These are phyloP conservation scores for Nasturtium officinale DNA, from an alignment of 345 rosid species.

Conservation along the genomic window DNA sequence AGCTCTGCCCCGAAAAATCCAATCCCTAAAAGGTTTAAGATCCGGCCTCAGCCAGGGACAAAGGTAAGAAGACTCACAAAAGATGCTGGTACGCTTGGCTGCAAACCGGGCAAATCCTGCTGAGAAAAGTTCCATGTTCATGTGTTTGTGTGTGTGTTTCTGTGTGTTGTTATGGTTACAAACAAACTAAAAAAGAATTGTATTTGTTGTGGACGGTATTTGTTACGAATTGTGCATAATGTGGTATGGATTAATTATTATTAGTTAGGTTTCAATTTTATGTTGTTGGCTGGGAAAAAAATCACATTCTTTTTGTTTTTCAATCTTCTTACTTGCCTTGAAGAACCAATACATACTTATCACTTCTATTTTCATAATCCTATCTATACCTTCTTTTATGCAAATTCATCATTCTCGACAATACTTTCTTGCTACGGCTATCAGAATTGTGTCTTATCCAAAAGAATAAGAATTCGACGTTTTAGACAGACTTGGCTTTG, in stretches of 20 bases:
- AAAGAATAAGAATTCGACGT: neutral
- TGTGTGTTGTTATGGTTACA: conserved; percentile 26
- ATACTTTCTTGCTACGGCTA: neutral
- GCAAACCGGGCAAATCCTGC: conserved; percentile 45
- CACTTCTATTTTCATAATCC: conserved; percentile 22
- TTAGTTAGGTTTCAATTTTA: conserved; percentile 24
- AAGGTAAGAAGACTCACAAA: conserved; percentile 49
- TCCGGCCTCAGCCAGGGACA: conserved; percentile 51
- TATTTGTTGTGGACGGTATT: conserved; percentile 28
- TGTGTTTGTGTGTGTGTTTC: conserved; percentile 3
- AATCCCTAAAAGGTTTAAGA: conserved; percentile 42
- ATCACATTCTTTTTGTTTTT: conserved; percentile 25
- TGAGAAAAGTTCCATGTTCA: conserved; percentile 15
- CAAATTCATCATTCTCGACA: conserved; percentile 1
- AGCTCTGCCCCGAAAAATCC: conserved; percentile 28
- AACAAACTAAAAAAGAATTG: conserved; percentile 2
- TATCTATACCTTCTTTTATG: conserved; percentile 21
- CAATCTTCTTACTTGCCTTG: conserved; percentile 24
- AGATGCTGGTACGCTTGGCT: conserved; percentile 58
- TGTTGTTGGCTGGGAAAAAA: conserved; percentile 4
- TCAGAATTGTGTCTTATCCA: neutral
- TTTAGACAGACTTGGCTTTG: conserved; percentile 8
- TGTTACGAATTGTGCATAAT: conserved; percentile 34
- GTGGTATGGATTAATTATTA: conserved; percentile 18
- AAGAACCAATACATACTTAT: conserved; percentile 32